These are phyloP conservation scores for Pochonia chlamydosporia DNA, from an alignment of 2,329 filamentous ascomycete species.

Conservation along the genomic window DNA sequence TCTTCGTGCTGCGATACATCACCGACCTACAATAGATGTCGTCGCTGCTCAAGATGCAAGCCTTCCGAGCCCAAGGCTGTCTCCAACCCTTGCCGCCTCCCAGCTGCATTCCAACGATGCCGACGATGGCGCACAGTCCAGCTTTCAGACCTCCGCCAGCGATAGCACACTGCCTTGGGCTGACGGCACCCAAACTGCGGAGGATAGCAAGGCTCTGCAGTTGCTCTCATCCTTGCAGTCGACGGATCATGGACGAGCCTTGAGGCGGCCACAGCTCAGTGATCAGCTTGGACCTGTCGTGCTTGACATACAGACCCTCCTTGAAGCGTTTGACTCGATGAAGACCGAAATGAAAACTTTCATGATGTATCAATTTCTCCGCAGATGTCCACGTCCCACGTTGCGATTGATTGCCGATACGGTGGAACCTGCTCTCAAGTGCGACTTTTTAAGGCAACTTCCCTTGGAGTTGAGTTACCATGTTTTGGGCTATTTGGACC, in stretches of 20 bases:
- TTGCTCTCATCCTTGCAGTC: not conserved
- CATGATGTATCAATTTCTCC: constrained; percentile 92
- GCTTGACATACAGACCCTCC: constrained; percentile 77
- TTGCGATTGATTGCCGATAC: constrained; percentile 84
- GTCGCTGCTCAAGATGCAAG: constrained; percentile 80
- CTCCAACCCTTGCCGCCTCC: constrained; percentile 77
- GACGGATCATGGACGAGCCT: constrained; percentile 15
- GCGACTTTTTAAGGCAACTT: constrained; percentile 80
- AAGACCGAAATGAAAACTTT: constrained; percentile 89
- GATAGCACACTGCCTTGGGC: constrained; percentile 25
- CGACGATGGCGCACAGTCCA: constrained; percentile 31
- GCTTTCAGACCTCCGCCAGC: constrained; percentile 24
- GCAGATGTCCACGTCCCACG: constrained; percentile 80
- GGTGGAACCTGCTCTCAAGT: constrained; percentile 91
- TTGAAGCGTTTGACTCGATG: constrained; percentile 87
- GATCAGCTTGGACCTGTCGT: constrained; percentile 31
- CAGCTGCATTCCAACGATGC: constrained; percentile 44
- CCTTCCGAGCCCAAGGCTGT: constrained; percentile 89
- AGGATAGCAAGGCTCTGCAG: constrained; percentile 17
- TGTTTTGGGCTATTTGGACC: constrained; percentile 79
- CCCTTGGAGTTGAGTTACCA: constrained; percentile 84
- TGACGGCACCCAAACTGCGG: constrained; percentile 36
- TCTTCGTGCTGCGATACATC: constrained; percentile 40
- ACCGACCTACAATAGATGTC: constrained; percentile 56
- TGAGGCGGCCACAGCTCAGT: not conserved